Evolutionary conservation across 2,329 filamentous ascomycete genomes (phyloP).

Genomic region (Exophiala aquamarina): DNA sequence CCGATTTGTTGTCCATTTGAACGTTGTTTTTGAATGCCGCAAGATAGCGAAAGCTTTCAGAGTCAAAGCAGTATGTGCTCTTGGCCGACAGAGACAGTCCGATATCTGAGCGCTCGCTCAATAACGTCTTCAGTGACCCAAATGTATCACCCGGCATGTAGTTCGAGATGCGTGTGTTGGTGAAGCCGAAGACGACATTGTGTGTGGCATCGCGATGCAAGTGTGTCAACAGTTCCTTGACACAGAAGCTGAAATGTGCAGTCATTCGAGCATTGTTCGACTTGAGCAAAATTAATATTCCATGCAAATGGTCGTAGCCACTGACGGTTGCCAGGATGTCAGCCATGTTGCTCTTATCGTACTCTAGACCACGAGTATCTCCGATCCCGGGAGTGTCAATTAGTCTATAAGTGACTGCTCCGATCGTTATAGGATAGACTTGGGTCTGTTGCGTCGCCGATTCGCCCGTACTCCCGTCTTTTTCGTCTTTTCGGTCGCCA

Average conservation of each 20-base stretch:
- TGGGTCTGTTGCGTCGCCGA: conserved; percentile 41
- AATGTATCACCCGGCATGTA: conserved; percentile 45
- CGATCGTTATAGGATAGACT: conserved; percentile 35
- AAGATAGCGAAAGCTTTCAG: conserved; percentile 45
- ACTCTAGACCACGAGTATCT: conserved; percentile 39
- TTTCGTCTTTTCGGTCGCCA: conserved; percentile 34
- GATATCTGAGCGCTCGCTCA: conserved; percentile 34
- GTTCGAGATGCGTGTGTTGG: conserved; percentile 43
- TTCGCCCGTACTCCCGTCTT: conserved; percentile 33
- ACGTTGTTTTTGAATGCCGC: conserved; percentile 37
- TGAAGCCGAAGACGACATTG: conserved; percentile 48
- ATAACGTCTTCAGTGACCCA: conserved; percentile 33
- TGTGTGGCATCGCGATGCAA: conserved; percentile 39
- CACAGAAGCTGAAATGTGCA: conserved; percentile 41
- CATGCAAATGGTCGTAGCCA: conserved; percentile 39
- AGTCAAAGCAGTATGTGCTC: conserved; percentile 46
- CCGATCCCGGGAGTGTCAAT: conserved; percentile 48
- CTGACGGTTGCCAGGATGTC: conserved; percentile 39
- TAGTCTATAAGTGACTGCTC: conserved; percentile 33
- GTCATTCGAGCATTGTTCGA: conserved; percentile 40
- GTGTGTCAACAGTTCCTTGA: conserved; percentile 42
- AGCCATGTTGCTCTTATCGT: conserved; percentile 42
- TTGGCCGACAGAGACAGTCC: conserved; percentile 32
- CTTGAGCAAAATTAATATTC: conserved; percentile 46
- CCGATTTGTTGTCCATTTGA: conserved; percentile 34